Conservation (phyloP, 345 rosid species). For the Salix caprea region DNA sequence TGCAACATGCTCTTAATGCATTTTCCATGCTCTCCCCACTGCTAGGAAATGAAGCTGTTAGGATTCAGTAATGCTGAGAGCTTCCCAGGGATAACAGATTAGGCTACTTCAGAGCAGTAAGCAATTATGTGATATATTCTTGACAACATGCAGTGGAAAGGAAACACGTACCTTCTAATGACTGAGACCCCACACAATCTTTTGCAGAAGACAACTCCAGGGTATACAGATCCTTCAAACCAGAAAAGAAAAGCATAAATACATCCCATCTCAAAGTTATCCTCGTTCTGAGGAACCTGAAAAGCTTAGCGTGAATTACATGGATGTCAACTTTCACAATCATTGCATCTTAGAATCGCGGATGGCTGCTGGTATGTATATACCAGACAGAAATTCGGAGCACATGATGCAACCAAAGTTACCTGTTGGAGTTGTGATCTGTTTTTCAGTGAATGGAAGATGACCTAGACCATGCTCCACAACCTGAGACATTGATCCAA, state of each 20-base stretch:
- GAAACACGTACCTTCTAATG: slow-evolving; percentile 63
- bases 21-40: slow-evolving; percentile 99
- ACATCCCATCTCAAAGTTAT: neutral
- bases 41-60: neutral
- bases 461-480: slow-evolving; percentile 97
- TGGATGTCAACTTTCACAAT: neutral
- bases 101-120: neutral
- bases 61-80: too few relatives aligned
- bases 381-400: neutral
- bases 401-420: slow-evolving; percentile 4
- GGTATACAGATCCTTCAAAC: slow-evolving; percentile 66
- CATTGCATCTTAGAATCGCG: neutral
- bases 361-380: neutral
- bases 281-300: neutral
- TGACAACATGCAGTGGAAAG: neutral
- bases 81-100: neutral
- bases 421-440: slow-evolving; percentile 88
- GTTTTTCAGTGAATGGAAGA: slow-evolving; percentile 90
- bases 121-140: neutral
- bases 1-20: slow-evolving; percentile 90
- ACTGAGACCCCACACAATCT: slow-evolving; percentile 81
- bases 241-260: neutral
- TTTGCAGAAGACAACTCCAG: slow-evolving; percentile 79
- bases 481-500: slow-evolving; percentile 49
- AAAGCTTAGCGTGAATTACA: neutral